Conservation (phyloP, 1,284 basidiomycete genomes). For the Rhizopogon parksii region DNA sequence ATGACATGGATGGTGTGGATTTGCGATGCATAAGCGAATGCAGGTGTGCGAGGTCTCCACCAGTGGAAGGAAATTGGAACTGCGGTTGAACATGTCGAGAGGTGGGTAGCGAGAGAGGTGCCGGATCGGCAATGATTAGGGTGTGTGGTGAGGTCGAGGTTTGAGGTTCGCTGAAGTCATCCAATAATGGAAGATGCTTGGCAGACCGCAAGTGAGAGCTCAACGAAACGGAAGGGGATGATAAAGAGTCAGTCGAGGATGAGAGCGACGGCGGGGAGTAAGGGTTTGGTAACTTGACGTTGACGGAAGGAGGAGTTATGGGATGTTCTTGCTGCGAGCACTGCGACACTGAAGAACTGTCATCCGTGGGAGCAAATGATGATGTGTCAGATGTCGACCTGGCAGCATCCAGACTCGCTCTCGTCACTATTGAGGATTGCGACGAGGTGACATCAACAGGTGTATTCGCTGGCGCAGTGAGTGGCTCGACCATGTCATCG, state of each 20-base stretch:
- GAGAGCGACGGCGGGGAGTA: slow-evolving; percentile 35
- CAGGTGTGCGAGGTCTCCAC: slow-evolving; percentile 24
- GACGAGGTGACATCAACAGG: slow-evolving; percentile 6
- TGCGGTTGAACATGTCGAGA: slow-evolving; percentile 15
- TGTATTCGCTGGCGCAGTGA: slow-evolving; percentile 1
- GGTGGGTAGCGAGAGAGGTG: slow-evolving; percentile 24
- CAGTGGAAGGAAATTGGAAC: slow-evolving; percentile 36
- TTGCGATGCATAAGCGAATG: slow-evolving; percentile 30
- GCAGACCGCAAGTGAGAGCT: slow-evolving; percentile 29
- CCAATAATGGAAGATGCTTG: slow-evolving; percentile 22
- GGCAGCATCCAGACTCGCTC: slow-evolving; percentile 3
- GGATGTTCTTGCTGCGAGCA: slow-evolving; percentile 25
- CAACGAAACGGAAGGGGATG: slow-evolving; percentile 35
- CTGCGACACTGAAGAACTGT: slow-evolving; percentile 27
- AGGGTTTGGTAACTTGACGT: slow-evolving; percentile 28
- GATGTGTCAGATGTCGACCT: slow-evolving; percentile 18
- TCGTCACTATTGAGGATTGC: slow-evolving; percentile 9
- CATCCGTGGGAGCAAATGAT: slow-evolving; percentile 21
- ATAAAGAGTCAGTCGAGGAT: slow-evolving; percentile 41
- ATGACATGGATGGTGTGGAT: slow-evolving; percentile 34
- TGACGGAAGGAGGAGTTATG: slow-evolving; percentile 33
- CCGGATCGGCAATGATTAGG: slow-evolving; percentile 22
- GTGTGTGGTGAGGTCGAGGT: slow-evolving; percentile 18
- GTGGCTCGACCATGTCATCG: not conserved
- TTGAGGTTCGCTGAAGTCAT: slow-evolving; percentile 18